Evolutionary conservation across 2,329 filamentous ascomycete genomes (phyloP).

Genomic region (Fusarium robinianum): DNA sequence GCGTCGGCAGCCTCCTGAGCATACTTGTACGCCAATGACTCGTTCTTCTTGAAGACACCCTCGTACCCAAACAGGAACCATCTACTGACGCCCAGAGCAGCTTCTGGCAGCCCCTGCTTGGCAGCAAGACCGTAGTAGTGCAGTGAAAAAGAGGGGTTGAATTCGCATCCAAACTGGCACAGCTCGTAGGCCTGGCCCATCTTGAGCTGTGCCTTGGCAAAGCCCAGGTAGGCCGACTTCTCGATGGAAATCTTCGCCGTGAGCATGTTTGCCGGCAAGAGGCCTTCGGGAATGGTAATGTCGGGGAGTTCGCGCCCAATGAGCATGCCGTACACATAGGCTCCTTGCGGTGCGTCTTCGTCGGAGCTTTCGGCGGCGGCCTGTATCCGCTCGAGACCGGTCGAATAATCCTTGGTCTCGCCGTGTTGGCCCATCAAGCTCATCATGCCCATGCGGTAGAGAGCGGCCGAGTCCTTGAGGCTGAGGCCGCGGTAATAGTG

Average conservation of each 20-base stretch:
- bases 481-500: slow-evolving; percentile 86
- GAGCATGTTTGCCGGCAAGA: slow-evolving; percentile 72
- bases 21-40: slow-evolving; percentile 89
- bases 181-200: slow-evolving; percentile 97
- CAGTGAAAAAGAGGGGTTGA: slow-evolving; percentile 87
- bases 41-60: slow-evolving; percentile 90
- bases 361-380: slow-evolving; percentile 85
- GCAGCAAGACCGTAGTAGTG: slow-evolving; percentile 96
- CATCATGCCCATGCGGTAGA: slow-evolving; percentile 93
- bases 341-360: slow-evolving; percentile 94
- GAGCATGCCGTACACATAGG: slow-evolving; percentile 95
- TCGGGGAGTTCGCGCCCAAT: slow-evolving; percentile 90
- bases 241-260: slow-evolving; percentile 87
- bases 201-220: slow-evolving; percentile 94
- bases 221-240: slow-evolving; percentile 93
- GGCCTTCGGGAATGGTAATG: slow-evolving; percentile 73
- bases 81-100: slow-evolving; percentile 94
- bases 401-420: slow-evolving; percentile 77
- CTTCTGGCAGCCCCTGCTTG: slow-evolving; percentile 89
- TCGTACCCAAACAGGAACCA: slow-evolving; percentile 98
- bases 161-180: slow-evolving; percentile 90
- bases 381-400: slow-evolving; percentile 81
- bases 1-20: slow-evolving; percentile 82
- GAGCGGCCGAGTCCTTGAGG: slow-evolving; percentile 84
- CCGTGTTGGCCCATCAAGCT: slow-evolving; percentile 91